Evolutionary conservation across 2,329 filamentous ascomycete genomes (phyloP), one percentile per base, ranked within the genome.

Genomic region (Xylariaceae sp.): DNA sequence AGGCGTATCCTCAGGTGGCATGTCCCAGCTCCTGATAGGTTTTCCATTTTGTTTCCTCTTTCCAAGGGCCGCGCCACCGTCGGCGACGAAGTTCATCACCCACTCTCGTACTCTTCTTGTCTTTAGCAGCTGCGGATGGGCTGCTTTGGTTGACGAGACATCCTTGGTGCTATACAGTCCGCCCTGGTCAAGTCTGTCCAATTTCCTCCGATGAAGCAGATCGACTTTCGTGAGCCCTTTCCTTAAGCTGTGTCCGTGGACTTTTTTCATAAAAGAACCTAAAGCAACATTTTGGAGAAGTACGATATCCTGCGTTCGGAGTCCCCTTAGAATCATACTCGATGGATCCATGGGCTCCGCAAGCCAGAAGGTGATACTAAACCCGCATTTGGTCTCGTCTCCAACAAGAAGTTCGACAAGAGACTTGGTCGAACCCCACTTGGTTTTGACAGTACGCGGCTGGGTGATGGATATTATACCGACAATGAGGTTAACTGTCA

Each of bases 361-460:
- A 1, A 96, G 76, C 93, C 93, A 98, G 70, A 96, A 91, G 2
- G 89, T 93, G 52, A 97, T 79, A 23, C 81, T 85, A 73, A 97
- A 96, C 2, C 89, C 89, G 0, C 90, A 84, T 61, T 81, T 84
- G 0, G 92, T 96, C 49, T 96, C 90, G 71, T 98, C 93, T 4
- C 90, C 93, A 1, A 97, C 85, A 1, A 93, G 77, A 2, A 95
- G 73, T 71, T 96, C 91, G 41, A 93, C 77, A 2, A 96, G 79
- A 5, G 89, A 83, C 49, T 88, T 79, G 6, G 79, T 77, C 10
- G 75, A 73, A 21, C 87, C 84, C 75, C 83, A 87, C 40, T 83
- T 81, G 0, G 92, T 90, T 26, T 78, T 82, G 19, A 96, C 84
- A 2, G 81, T 81, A 20, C 89, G 85, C 1, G 89, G 80, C 40